A percentile compares a stretch with the other conserved stretches of the same genome.
phyloP scores from a whole-genome alignment of 2,329 filamentous ascomycete species.

The Aspergillus niger region DNA sequence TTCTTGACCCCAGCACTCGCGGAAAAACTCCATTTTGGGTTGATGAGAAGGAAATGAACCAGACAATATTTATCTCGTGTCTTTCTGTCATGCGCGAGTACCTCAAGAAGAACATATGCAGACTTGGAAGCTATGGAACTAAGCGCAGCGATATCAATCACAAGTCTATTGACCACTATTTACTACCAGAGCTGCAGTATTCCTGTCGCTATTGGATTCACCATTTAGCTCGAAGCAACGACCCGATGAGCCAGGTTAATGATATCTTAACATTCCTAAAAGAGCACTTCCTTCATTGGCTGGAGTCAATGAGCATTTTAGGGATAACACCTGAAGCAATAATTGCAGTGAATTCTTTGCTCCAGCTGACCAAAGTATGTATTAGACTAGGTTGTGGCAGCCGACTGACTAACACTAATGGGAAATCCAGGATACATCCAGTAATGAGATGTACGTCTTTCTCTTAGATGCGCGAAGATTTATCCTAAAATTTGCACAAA shows the following conservation, averaged over 20 bases:
- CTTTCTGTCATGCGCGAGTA: too few relatives aligned
- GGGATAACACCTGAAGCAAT: background rate
- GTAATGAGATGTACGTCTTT: too few relatives aligned
- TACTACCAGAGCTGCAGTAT: background rate
- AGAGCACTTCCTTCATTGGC: background rate
- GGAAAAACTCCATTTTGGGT: too few relatives aligned
- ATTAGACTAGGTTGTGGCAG: background rate
- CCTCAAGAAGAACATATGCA: too few relatives aligned
- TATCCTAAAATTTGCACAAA: slow-evolving; percentile 8
- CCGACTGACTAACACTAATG: background rate
- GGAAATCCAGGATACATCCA: background rate
- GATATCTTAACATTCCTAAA: background rate
- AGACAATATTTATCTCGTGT: too few relatives aligned
- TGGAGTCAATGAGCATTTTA: background rate
- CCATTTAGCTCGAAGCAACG: background rate
- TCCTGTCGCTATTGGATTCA: background rate
- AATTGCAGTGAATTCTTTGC: background rate
- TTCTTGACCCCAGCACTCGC: too few relatives aligned
- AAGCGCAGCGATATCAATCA: too few relatives aligned
- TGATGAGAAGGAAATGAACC: too few relatives aligned
- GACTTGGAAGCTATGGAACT: too few relatives aligned
- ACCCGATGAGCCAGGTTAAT: too few relatives aligned
- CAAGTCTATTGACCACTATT: background rate
- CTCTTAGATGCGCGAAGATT: too few relatives aligned
- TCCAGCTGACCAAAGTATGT: background rate